A percentile compares a stretch with the other conserved stretches of the same genome.
Conservation (phyloP, 2,329 filamentous ascomycete genomes). For the Aspergillus udagawae region DNA sequence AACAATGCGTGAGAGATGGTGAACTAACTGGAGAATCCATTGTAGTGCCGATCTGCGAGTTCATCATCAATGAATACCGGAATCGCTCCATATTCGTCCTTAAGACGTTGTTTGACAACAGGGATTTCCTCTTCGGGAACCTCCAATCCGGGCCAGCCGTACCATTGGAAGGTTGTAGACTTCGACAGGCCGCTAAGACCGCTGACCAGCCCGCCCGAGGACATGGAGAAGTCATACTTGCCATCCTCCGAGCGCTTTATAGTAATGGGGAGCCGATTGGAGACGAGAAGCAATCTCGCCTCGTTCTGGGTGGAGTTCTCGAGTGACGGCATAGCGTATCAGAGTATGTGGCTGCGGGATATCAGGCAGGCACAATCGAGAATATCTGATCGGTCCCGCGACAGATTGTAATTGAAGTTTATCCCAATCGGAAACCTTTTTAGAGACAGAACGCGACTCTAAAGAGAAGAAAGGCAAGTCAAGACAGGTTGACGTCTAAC, state of each 20-base stretch:
- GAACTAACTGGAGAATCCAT: constrained; percentile 85
- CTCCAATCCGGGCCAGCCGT: constrained; percentile 94
- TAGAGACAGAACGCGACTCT: background rate
- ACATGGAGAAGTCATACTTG: constrained; percentile 92
- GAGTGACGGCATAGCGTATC: constrained; percentile 31
- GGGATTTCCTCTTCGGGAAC: constrained; percentile 78
- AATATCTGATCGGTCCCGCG: background rate
- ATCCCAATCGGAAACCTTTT: background rate
- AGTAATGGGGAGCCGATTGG: constrained; percentile 92
- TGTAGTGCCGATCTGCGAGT: constrained; percentile 92
- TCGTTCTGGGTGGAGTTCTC: constrained; percentile 32
- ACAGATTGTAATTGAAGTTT: background rate
- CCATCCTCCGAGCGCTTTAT: constrained; percentile 92
- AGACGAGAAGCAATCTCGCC: constrained; percentile 71
- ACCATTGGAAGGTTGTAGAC: constrained; percentile 94
- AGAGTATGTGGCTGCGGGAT: background rate
- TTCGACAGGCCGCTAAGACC: constrained; percentile 89
- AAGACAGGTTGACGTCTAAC: background rate
- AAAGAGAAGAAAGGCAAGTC: background rate
- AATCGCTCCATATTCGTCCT: constrained; percentile 82
- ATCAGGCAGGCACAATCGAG: background rate
- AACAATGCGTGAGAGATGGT: background rate
- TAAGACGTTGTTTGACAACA: constrained; percentile 70
- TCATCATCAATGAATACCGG: constrained; percentile 94
- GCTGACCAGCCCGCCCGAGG: constrained; percentile 90